Percentiles rank a stretch among this genome's conserved stretches.
phyloP scores from a whole-genome alignment of 495 filamentous ascomycete species.

The Sordaria brevicollis region DNA sequence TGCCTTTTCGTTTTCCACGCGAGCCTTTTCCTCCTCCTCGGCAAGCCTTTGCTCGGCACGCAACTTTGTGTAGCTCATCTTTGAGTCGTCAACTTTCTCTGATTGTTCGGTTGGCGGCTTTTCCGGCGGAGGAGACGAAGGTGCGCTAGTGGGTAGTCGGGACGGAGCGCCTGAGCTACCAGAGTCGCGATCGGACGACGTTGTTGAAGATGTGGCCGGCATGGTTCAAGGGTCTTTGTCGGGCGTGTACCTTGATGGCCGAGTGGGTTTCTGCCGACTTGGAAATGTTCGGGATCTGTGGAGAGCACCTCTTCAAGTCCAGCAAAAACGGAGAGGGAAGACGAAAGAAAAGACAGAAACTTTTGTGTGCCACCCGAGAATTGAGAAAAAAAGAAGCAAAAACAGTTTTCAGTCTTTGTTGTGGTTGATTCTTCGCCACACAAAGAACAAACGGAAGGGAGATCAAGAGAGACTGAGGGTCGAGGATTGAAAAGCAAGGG shows the following conservation, averaged over 20 bases:
- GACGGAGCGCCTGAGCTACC: slow-evolving; percentile 19
- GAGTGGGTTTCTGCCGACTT: background rate
- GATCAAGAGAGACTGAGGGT: background rate
- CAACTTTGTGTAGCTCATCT: slow-evolving; percentile 27
- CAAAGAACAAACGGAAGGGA: background rate
- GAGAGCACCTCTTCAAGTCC: background rate
- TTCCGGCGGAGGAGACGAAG: slow-evolving; percentile 30
- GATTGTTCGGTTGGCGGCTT: slow-evolving; percentile 1
- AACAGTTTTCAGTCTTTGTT: background rate
- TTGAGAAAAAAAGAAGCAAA: background rate
- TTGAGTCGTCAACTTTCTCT: slow-evolving; percentile 7
- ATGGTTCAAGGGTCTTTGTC: slow-evolving; percentile 2
- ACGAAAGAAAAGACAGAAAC: background rate
- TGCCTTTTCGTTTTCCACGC: slow-evolving; percentile 33
- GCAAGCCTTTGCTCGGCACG: slow-evolving; percentile 36
- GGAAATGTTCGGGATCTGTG: background rate
- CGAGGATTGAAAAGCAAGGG: background rate
- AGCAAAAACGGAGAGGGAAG: background rate
- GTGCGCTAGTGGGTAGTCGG: slow-evolving; percentile 27
- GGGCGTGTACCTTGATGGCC: background rate
- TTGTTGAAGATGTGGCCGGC: slow-evolving; percentile 14
- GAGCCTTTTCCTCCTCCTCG: slow-evolving; percentile 44
- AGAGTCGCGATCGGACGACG: slow-evolving; percentile 17
- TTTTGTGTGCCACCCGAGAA: background rate
- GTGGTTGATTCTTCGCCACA: background rate